Evolutionary conservation across 2,329 filamentous ascomycete species (phyloP).

Genomic region (Pseudogymnoascus sp.): DNA sequence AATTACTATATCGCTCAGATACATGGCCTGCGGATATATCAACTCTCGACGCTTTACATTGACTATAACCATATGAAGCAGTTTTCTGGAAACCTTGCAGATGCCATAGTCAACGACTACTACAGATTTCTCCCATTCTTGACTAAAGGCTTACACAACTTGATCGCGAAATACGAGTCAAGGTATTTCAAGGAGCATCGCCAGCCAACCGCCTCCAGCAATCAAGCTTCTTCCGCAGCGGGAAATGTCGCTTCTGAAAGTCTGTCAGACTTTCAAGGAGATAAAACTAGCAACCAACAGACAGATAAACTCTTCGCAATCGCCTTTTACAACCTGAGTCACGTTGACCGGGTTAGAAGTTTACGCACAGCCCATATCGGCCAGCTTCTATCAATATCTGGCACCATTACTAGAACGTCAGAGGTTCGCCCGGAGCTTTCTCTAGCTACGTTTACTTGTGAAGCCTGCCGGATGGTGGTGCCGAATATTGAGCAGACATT

Average conservation of each 20-base stretch:
- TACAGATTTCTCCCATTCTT: constrained; percentile 93
- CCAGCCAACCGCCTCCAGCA: constrained; percentile 70
- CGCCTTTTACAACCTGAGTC: constrained; percentile 67
- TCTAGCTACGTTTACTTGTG: constrained; percentile 85
- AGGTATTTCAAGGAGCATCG: constrained; percentile 90
- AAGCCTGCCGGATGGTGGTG: constrained; percentile 75
- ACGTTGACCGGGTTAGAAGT: constrained; percentile 30
- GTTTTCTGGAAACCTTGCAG: constrained; percentile 72
- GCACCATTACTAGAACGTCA: constrained; percentile 92
- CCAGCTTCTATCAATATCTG: constrained; percentile 88
- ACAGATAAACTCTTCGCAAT: constrained; percentile 89
- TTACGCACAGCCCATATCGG: constrained; percentile 85
- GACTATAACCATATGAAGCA: constrained; percentile 78
- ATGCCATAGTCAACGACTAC: constrained; percentile 82
- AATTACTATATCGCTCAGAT: constrained; percentile 82
- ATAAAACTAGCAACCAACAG: constrained; percentile 82
- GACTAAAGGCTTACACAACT: constrained; percentile 78
- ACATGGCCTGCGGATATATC: constrained; percentile 64
- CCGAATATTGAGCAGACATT: constrained; percentile 96
- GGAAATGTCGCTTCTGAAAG: constrained; percentile 56
- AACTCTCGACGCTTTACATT: constrained; percentile 78
- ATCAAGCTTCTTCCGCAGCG: constrained; percentile 59
- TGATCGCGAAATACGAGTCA: constrained; percentile 91
- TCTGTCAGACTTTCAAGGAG: constrained; percentile 56
- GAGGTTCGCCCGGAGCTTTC: constrained; percentile 93